Conservation (phyloP, 169 alveolate species). For the Plasmodium cynomolgi region DNA sequence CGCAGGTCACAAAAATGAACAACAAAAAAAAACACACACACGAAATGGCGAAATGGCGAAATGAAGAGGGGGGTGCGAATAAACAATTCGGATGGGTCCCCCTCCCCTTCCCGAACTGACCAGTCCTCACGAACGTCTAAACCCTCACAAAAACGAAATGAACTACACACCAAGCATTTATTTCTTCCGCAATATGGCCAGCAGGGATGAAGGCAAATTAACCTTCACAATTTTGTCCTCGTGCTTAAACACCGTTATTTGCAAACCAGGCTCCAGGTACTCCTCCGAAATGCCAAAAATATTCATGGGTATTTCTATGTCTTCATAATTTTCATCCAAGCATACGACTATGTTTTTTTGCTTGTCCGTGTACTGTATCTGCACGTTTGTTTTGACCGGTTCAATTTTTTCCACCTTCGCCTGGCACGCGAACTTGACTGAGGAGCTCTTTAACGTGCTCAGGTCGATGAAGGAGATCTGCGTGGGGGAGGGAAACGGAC, state of each 20-base stretch:
- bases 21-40: neutral
- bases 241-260: constrained; percentile 51
- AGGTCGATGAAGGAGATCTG: constrained; percentile 55
- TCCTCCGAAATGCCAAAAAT: constrained; percentile 66
- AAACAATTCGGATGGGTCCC: neutral
- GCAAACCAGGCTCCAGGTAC: constrained; percentile 55
- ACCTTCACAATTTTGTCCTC: constrained; percentile 64
- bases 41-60: neutral
- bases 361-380: constrained; percentile 66
- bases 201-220: constrained; percentile 60
- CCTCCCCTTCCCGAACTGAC: neutral
- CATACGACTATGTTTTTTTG: constrained; percentile 70
- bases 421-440: constrained; percentile 65
- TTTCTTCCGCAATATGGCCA: constrained; percentile 53
- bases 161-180: neutral
- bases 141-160: neutral
- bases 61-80: neutral
- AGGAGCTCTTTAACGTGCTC: constrained; percentile 56
- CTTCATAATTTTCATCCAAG: constrained; percentile 71
- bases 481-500: neutral
- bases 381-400: constrained; percentile 45
- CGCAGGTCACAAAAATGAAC: neutral
- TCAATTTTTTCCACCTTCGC: constrained; percentile 71
- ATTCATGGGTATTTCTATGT: constrained; percentile 36
- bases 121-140: neutral